Evolutionary conservation across 306 rosid species (phyloP), one percentile per base, ranked within the genome.

Genomic region (Sphenostylis stenocarpa): DNA sequence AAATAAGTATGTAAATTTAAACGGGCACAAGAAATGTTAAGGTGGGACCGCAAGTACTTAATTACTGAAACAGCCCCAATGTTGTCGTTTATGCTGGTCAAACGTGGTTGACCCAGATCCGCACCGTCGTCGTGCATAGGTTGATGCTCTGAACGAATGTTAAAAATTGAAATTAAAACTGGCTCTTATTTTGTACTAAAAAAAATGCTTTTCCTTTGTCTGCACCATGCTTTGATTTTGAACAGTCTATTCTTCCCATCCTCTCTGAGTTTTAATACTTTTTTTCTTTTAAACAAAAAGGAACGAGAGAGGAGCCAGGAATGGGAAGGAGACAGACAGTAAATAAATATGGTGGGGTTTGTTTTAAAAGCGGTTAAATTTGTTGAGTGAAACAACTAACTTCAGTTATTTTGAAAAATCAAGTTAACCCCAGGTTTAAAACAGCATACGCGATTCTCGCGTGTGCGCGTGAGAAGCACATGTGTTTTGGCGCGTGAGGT

Each of bases 61-160:
- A 80, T 82, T 79, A 65, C 87, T 45, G 10, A 47, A 79, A 66
- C 52, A 58, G 19, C 92, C 91, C 84, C 76, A 6, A 11, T 1
- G 23, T 73, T 71, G 80, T 86, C 76, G 44, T 71, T 84, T 84
- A 63, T 57, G 23, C 2, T 82, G 83, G 90, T 89, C 90, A 91
- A 86, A 86, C 56, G 6, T 28, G 23, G 86, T 86, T 91, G 96
- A 91, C 94, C 93, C 75, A 84, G 91, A 91, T 91, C 88, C 87
- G 79, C 49, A 67, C 57, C 45, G 1, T 51, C 75, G 81, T 81
- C 88, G 60, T 65, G 67, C 55, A 44, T 80, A 34, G 26, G 41
- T 69, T 60, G 31, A 78, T 72, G 62, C 51, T 73, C 81, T 72
- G n/a, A n/a, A n/a, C n/a, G 29, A 75, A 68, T 62, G 33, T 48